Evolutionary conservation across 805 yeast species (phyloP), one percentile per base, ranked within the genome.

Genomic region (Starmerella apicola): DNA sequence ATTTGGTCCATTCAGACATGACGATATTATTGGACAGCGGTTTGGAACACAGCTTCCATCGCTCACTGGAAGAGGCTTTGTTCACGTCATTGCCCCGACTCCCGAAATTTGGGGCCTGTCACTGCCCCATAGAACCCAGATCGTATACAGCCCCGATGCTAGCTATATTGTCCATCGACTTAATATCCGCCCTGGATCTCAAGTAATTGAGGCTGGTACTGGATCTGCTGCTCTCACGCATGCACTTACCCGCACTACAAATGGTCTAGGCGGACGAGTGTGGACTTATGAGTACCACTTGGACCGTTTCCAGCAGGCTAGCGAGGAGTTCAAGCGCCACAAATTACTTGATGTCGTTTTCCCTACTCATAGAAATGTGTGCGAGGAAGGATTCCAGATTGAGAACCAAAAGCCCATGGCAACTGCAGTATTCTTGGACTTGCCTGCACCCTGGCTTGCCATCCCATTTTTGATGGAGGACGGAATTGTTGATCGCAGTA

Each of bases 391-490:
- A 1, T 91, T 91, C 57, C 51, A 47, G n/a, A 53, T 54, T 5
- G 53, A 34, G 3, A 25, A 12, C 17, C 38, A 41, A 8, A 28
- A 69, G 30, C 29, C 37, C 9, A 30, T 20, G 15, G 94, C 85
- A 0, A 78, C 78, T 41, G 76, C 78, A 2, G 73, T 91, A 0
- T 91, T 91, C 54, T 67, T 91, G 46, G 99, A 91, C 57, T 68
- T 91, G 35, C 99, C 99, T 3, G 77, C 95, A 4, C 98, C 99
- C 7, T 88, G 97, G 96, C 76, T 75, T 27, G 98, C 98, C 5
- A 80, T 91, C 38, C 83, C 84, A 5, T 78, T 80, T 59, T 61
- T 88, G 34, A 20, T 38, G 3, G 62, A 66, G 10, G 50, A 54
- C 24, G 46, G 43, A 10, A 33, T 42, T n/a, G 38, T 52, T 10